Evolutionary conservation across 495 filamentous ascomycete species (phyloP), one percentile per base, ranked within the genome.

Genomic region (Aspergillus sclerotiicarbonarius): DNA sequence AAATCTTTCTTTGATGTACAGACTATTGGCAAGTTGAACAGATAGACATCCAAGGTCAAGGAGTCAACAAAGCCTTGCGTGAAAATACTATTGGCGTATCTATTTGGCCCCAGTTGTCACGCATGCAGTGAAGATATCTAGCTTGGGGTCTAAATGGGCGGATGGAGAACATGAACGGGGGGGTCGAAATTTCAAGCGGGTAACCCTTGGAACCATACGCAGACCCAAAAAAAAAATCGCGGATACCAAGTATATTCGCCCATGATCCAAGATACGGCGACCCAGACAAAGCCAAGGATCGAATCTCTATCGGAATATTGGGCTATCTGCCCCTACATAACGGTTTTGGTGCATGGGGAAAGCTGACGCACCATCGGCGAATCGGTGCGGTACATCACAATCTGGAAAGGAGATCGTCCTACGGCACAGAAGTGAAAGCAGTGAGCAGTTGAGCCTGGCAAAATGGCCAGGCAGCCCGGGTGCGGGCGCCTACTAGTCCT

Each of bases 261-360:
- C 37, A 12, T 15, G 0, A 12, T 13, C 5, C 37, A 6, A 15
- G 10, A n/a, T 41, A 41, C 37, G 5, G 6, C 5, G 37, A 2
- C 25, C 25, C 25, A 25, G 25, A 25, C 25, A 5, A 25, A 25
- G 25, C 25, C 25, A 25, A 25, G 25, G 25, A 41, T 41, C 47
- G 31, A 12, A 50, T 50, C 47, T 31, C n/a, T 50, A 50, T 50
- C 47, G 29, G 47, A 25, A 50, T 50, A 50, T 50, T 50, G 47
- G 29, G 47, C 47, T 7, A 33, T n/a, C 25, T 1, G 15, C 21
- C 47, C 47, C 47, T 50, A 50, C 47, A 30, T 21, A 50, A 50
- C 47, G 47, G 47, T 32, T 25, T 7, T n/a, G 44, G 44, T 29
- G 47, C 29, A 50, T 50, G 25, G 47, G 21, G 47, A 50, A 32